Base-by-base conservation (phyloP, 192 early-diverging fungal genomes). In the Thamnidium elegans region DNA sequence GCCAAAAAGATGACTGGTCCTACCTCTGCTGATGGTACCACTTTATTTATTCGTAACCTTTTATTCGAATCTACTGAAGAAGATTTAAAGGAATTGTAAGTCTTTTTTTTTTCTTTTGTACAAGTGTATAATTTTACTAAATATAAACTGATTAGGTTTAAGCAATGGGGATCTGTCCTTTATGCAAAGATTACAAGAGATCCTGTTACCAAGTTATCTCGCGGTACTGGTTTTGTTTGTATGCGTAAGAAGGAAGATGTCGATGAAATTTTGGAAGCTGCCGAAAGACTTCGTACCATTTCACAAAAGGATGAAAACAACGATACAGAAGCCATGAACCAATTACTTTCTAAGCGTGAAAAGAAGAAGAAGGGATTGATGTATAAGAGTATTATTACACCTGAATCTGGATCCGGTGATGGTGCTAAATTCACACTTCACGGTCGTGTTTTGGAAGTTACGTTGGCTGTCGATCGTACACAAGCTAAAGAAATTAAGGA, bases 211-310 rank as follows among this genome's bases (percentile, higher is more conserved):
- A 90, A 91, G 19, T 81, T 85, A n/a, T 90, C 92, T 17, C 86
- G 91, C 7, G 96, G 96, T 20, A 95, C 94, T n/a, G 96, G 87
- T 11, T 98, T 98, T 74, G 92, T 96, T 31, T 92, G 92, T 78
- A 97, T 92, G 79, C 77, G 73, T 67, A 76, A 86, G 26, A 70
- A 81, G 34, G 79, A 78, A 26, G 88, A 89, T 63, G 93, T 94
- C 3, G 84, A 87, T 15, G 74, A 76, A 39, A 96, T 94, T 68
- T 76, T 95, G 55, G 81, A 71, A 21, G 91, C 82, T 31, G 91
- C 89, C 23, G 78, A 86, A 14, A 82, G 81, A 70, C 81, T 92
- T 1, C 63, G 76, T 36, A 66, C 77, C 17, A 71, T 87, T 20
- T 80, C 84, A 1, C 68, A 73, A 46, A 78, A 75, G 61, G 79